Evolutionary conservation across 2,329 filamentous ascomycete species (phyloP), one percentile per base, ranked within the genome.

Genomic region (Ophiocordyceps camponoti-leonardi): DNA sequence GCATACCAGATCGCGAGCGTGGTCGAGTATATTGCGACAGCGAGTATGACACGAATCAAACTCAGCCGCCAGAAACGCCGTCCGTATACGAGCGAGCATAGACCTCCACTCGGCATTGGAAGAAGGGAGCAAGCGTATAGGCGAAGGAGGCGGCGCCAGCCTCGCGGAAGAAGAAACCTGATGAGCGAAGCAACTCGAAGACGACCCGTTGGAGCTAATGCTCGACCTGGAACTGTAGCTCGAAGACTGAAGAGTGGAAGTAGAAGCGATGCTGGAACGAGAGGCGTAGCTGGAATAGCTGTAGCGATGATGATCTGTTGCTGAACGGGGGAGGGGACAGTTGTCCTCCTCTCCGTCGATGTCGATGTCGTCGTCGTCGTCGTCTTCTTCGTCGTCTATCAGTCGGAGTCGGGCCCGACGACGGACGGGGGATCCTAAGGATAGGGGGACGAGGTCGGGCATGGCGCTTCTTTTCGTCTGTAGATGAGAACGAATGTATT

Each of bases 41-140:
- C 67, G 62, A 26, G 67, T 59, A 37, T 68, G 69, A 58, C 75
- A 78, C 8, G 68, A 66, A 11, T 71, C 67, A 52, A 73, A 76
- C 47, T 67, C 65, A 46, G 64, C 65, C 52, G 64, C 65, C 19
- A 69, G 50, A 49, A 75, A 75, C 48, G 72, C 68, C 43, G 62
- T 60, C 64, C 77, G 78, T 49, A 77, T 64, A 35, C 76, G 71
- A 20, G 61, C 56, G 45, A 78, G 63, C 6, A 67, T 59, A 44
- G 59, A 63, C 49, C 61, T 67, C 75, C 75, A 79, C 42, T 77
- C 72, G 4, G 58, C 53, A 2, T 62, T 48, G 0, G 67, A 72
- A 47, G 62, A 64, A 2, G 70, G 69, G 12, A 71, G 55, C 10
- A 57, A 54, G 31, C 52, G 52, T 12, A 59, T 46, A 12, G 52